phyloP scores from a whole-genome alignment of 2,329 filamentous ascomycete species.

The Pleomassaria siparia region DNA sequence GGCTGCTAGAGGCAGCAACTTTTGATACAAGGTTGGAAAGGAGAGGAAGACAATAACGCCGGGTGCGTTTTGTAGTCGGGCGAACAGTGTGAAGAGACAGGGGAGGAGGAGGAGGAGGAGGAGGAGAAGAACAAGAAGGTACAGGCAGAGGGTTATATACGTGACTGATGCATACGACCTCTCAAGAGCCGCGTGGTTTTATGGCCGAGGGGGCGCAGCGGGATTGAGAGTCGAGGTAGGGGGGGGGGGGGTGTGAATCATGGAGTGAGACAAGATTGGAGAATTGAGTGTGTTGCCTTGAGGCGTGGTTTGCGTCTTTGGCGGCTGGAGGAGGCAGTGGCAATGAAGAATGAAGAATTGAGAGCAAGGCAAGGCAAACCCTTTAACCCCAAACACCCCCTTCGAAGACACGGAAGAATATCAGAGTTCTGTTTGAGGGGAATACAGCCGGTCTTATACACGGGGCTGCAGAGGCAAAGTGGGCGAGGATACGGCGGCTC shows the following conservation, averaged over 20 bases:
- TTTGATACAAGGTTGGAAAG: constrained; percentile 15
- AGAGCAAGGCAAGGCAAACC: constrained; percentile 9
- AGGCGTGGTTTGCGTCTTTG: constrained; percentile 32
- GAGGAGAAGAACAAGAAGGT: too few species aligned
- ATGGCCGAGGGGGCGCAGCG: constrained; percentile 37
- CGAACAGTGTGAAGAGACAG: constrained; percentile 16
- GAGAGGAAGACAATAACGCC: constrained; percentile 19
- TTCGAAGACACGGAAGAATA: constrained; percentile 23
- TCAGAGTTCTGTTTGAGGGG: constrained; percentile 19
- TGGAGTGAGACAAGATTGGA: constrained; percentile 28
- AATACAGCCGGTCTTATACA: constrained; percentile 35
- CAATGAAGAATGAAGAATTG: constrained; percentile 15
- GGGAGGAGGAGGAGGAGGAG: too few species aligned
- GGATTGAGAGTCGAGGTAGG: constrained; percentile 11
- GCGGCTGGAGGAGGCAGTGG: constrained; percentile 15
- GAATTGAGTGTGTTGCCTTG: constrained; percentile 38
- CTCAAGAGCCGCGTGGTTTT: constrained; percentile 27
- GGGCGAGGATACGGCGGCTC: constrained; percentile 18
- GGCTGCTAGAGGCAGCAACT: constrained; percentile 26
- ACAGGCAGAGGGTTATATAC: constrained; percentile 29
- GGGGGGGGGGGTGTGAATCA: constrained; percentile 24
- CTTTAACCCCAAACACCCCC: constrained; percentile 20
- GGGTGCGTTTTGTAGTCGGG: constrained; percentile 19
- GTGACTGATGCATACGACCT: constrained; percentile 31
- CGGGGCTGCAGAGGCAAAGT: constrained; percentile 15